Conservation (phyloP, 352 stramenopile species). For the Globisporangium paddicum region DNA sequence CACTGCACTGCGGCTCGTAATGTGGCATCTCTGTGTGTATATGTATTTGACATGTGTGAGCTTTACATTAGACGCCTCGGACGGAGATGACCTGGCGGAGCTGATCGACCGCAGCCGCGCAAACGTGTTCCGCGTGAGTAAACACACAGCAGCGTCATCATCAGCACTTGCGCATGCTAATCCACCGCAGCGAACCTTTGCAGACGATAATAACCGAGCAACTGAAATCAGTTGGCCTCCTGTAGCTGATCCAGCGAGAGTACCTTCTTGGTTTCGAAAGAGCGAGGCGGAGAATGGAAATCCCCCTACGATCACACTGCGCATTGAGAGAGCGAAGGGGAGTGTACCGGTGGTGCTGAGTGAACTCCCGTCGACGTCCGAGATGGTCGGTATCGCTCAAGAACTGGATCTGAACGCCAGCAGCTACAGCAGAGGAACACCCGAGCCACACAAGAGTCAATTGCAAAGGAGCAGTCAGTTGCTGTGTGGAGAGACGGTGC, state of each 20-base stretch:
- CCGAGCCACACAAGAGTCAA: background rate
- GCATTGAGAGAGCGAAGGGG: slow-evolving; percentile 4
- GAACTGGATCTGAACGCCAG: background rate
- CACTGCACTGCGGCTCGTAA: background rate
- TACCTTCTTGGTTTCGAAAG: background rate
- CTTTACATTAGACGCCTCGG: slow-evolving; percentile 17
- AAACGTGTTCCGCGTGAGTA: background rate
- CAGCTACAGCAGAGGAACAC: background rate
- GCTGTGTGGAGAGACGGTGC: background rate
- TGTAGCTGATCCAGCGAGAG: background rate
- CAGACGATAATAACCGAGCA: background rate
- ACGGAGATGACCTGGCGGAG: slow-evolving; percentile 21
- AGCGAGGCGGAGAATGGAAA: background rate
- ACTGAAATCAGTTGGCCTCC: background rate
- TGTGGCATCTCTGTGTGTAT: background rate
- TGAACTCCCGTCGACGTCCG: slow-evolving; percentile 37
- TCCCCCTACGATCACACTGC: slow-evolving; percentile 4
- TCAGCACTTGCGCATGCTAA: background rate
- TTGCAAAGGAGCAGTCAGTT: background rate
- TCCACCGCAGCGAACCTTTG: background rate
- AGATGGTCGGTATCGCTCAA: slow-evolving; percentile 31
- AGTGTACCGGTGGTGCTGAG: background rate
- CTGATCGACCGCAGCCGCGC: slow-evolving; percentile 13
- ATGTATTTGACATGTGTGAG: background rate
- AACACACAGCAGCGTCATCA: background rate